Evolutionary conservation across 2,329 filamentous ascomycete genomes (phyloP), one percentile per base, ranked within the genome.

Genomic region (Exophiala sp.): DNA sequence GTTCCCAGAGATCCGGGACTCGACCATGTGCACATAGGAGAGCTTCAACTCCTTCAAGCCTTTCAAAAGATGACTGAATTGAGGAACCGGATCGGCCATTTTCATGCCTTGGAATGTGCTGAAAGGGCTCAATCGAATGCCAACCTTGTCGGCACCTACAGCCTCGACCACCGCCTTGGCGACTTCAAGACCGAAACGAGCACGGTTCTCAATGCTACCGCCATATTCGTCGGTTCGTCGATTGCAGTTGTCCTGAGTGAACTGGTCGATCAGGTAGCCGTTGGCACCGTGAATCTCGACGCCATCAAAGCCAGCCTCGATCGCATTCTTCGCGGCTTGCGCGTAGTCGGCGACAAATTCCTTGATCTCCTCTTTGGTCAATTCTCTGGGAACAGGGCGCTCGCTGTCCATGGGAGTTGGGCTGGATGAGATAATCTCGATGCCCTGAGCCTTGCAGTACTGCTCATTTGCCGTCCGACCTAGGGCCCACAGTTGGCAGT

Each of bases 71-170:
- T 86, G 71, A 0, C 70, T 70, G 63, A 86, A 87, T 52, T 86
- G 82, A 0, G 82, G 79, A 8, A 81, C 63, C 0, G 83, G 82
- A 34, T 86, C 74, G 0, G 67, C 58, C 79, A 85, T 84, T 44
- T 71, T 69, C 84, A 88, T 73, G 6, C 59, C 70, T 61, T 72
- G 68, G 63, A 71, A 72, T 1, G 59, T 59, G 47, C 64, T 67
- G 54, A 50, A 81, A n/a, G 62, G 71, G n/a, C 73, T 75, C n/a
- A 82, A 63, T 2, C 77, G 71, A 41, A 79, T 75, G 3, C 72
- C 68, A 20, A 76, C 32, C 40, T 73, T 76, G 1, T 77, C 69
- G 12, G 74, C 65, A 10, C 56, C 57, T 1, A 62, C 44, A 11
- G 53, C 53, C 14, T 58, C 50, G 24, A 48, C 50, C 2, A 81